These are phyloP conservation scores for Solanum bulbocastanum DNA, from an alignment of 257 asterid genomes.

Conservation along the genomic window DNA sequence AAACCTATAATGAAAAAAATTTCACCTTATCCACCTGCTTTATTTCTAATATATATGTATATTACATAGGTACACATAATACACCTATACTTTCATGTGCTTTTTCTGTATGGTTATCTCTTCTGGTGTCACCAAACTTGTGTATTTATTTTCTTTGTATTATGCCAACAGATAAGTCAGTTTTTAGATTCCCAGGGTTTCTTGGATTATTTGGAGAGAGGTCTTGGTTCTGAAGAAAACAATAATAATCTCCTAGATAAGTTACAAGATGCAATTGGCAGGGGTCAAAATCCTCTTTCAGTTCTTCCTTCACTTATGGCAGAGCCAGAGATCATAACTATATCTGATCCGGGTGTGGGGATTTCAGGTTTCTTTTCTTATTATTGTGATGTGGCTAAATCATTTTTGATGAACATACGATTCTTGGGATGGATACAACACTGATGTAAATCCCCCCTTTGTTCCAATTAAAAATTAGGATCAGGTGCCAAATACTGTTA, in stretches of 20 bases:
- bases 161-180: slow-evolving; percentile 65
- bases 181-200: slow-evolving; percentile 90
- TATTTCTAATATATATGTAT: not conserved
- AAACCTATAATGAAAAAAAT: not conserved
- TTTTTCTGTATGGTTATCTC: not conserved
- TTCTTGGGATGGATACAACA: not conserved
- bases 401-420: not conserved
- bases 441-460: not conserved
- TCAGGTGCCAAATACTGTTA: slow-evolving; percentile 56
- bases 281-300: slow-evolving; percentile 80
- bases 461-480: slow-evolving; percentile 10
- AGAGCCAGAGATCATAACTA: slow-evolving; percentile 63
- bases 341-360: slow-evolving; percentile 49
- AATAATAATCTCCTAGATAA: slow-evolving; percentile 78
- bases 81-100: not conserved
- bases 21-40: not conserved
- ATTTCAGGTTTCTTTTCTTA: slow-evolving; percentile 33
- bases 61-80: not conserved
- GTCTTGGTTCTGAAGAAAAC: slow-evolving; percentile 69
- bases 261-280: slow-evolving; percentile 90
- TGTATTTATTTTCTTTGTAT: slow-evolving; percentile 9
- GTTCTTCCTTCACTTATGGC: slow-evolving; percentile 38
- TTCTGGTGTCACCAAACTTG: not conserved
- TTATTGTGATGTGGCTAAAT: not conserved
- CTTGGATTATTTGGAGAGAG: slow-evolving; percentile 91